Evolutionary conservation across 805 yeast genomes (phyloP), one percentile per base, ranked within the genome.

Genomic region (Yarrowia keelungensis): DNA sequence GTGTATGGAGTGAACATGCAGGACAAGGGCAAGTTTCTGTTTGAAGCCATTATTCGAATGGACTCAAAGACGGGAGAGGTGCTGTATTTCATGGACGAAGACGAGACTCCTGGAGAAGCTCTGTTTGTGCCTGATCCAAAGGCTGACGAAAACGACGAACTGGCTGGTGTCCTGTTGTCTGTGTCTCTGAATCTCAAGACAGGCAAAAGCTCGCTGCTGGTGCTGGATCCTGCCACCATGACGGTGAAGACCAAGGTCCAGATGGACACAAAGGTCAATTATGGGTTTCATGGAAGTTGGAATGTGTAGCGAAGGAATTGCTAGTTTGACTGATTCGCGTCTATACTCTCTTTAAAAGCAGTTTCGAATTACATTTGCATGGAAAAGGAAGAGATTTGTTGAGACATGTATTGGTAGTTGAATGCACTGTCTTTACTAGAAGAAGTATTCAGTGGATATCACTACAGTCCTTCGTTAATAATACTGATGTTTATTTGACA

Each of bases 21-120:
- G 32, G 51, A 59, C 10, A n/a, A 43, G 65, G 65, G 65, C 11
- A 15, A 3, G 16, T 59, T 59, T 45, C 35, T 59, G 51, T 59
- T 59, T 45, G 65, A 59, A 9, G 50, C 65, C 8, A 8, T 59
- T 15, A 14, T 59, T 19, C 26, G 65, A 12, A 5, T 59, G 19
- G 65, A 59, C 12, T 1, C 16, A 1, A 7, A 59, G 10, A 59
- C 65, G 0, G 65, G 65, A 35, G 65, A 59, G 36, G n/a, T 35
- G 1, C 2, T 59, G 16, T 45, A 43, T 19, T 59, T 35, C n/a
- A 43, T 43, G 41, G 65, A 59, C 10, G 51, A 43, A 10, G 42
- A 45, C 10, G 65, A 59, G 51, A 43, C 50, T n/a, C 65, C 65
- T 2, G 65, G 65, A 5, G 65, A 59, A n/a, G 65, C 65, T 10